Percentiles rank a stretch among this genome's conserved stretches.
Evolutionary conservation across 2,329 filamentous ascomycete genomes (phyloP).

Genomic region (Diaporthe velutina): DNA sequence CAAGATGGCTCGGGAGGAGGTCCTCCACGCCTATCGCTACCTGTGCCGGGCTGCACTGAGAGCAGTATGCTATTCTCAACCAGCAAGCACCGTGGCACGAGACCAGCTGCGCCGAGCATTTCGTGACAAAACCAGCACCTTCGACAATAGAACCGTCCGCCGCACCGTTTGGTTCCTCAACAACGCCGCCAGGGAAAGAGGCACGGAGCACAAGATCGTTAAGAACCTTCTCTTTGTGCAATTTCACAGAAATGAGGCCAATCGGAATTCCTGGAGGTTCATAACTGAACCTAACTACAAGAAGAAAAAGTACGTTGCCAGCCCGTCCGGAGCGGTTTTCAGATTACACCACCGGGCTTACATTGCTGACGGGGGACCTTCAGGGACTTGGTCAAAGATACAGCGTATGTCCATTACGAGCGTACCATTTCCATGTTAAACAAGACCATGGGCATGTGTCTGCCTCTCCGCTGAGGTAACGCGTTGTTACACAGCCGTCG

Average conservation of each 20-base stretch:
- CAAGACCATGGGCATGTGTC: constrained; percentile 76
- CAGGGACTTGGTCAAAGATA: constrained; percentile 41
- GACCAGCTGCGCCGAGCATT: constrained; percentile 73
- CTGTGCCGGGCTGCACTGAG: constrained; percentile 76
- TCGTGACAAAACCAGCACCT: constrained; percentile 58
- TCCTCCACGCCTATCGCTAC: constrained; percentile 77
- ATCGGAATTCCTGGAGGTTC: constrained; percentile 39
- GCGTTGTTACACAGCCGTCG: neutral
- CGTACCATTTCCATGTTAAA: constrained; percentile 81
- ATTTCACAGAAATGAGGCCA: constrained; percentile 48
- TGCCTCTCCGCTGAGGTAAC: constrained; percentile 55
- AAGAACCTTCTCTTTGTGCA: constrained; percentile 70
- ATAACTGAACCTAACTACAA: neutral
- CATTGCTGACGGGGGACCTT: constrained; percentile 41
- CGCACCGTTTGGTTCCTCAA: constrained; percentile 80
- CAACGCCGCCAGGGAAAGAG: constrained; percentile 72
- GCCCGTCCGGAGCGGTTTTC: constrained; percentile 31
- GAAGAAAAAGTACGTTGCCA: constrained; percentile 41
- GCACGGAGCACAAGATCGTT: constrained; percentile 79
- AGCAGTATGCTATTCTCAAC: constrained; percentile 79
- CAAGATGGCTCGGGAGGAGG: constrained; percentile 54
- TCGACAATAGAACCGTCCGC: constrained; percentile 65
- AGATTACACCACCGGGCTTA: constrained; percentile 36
- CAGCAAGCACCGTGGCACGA: constrained; percentile 73
- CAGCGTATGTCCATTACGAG: constrained; percentile 72